Evolutionary conservation across 306 rosid genomes (phyloP).

Genomic region (Crataegus laevigata): DNA sequence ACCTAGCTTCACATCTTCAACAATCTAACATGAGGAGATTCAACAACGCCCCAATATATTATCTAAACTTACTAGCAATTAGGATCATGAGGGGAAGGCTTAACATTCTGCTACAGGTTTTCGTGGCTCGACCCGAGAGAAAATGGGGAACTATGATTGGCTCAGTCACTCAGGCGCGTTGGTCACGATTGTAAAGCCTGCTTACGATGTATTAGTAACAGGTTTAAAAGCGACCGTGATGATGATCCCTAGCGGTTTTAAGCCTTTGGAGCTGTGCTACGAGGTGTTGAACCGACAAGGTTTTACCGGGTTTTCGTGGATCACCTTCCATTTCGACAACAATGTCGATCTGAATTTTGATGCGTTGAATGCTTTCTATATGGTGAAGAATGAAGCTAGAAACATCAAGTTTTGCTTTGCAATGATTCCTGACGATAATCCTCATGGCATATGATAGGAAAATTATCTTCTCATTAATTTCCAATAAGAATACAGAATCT

Average conservation of each 20-base stretch:
- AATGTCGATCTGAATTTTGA: no score
- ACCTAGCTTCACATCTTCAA: no score
- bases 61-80: not conserved
- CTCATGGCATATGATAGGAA: no score
- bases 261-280: not conserved
- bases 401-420: no score
- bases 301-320: no score
- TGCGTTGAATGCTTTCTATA: no score
- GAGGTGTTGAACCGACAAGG: not conserved
- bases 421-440: no score
- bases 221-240: not conserved
- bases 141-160: not conserved
- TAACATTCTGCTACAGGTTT: not conserved
- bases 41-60: not conserved
- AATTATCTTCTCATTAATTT: no score
- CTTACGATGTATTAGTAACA: not conserved
- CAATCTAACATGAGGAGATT: no score
- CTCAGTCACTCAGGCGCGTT: not conserved
- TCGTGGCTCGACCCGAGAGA: not conserved
- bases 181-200: not conserved
- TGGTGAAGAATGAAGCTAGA: no score
- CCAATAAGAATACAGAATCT: no score
- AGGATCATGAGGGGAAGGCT: not conserved
- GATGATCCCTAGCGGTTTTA: not conserved
- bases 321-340: no score